Evolutionary conservation across 225 moss, liverwort and hornwort species (phyloP).

Genomic region (Sphagnum contortum): DNA sequence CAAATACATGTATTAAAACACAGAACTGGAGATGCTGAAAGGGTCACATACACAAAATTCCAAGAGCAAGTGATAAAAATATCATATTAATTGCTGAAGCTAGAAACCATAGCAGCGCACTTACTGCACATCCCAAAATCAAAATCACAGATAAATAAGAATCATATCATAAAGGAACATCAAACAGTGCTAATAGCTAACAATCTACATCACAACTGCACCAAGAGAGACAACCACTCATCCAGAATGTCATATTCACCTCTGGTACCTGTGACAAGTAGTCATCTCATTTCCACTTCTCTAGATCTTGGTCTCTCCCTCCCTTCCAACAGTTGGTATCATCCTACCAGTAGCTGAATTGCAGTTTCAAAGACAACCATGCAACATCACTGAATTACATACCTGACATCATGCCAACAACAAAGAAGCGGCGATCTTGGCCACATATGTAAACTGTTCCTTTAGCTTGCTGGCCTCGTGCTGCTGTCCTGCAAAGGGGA

Average conservation of each 20-base stretch:
- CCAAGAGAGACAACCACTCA: neutral
- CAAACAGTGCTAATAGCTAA: neutral
- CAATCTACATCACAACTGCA: neutral
- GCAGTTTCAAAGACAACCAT: neutral
- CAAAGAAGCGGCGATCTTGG: conserved; percentile 30
- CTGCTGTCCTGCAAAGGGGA: conserved; percentile 15
- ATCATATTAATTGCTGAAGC: conserved; percentile 34
- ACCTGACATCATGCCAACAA: conserved; percentile 37
- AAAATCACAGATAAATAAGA: neutral
- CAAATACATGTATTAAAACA: too few species aligned
- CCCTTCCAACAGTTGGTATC: too few species aligned
- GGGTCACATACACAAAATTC: conserved; percentile 33
- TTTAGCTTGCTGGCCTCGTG: conserved; percentile 26
- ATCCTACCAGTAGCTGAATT: too few species aligned
- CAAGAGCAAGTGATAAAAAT: conserved; percentile 35
- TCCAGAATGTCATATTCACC: neutral
- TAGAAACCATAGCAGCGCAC: conserved; percentile 36
- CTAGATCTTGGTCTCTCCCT: neutral
- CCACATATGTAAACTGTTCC: conserved; percentile 51
- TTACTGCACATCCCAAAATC: conserved; percentile 6
- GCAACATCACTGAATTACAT: conserved; percentile 5
- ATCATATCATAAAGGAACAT: neutral
- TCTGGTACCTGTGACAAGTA: neutral
- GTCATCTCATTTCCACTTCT: neutral
- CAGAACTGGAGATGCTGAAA: too few species aligned